Percentiles rank a stretch among this genome's conserved stretches.
Conservation (phyloP, 768 basidiomycete genomes). For the Lenzites betulinus region DNA sequence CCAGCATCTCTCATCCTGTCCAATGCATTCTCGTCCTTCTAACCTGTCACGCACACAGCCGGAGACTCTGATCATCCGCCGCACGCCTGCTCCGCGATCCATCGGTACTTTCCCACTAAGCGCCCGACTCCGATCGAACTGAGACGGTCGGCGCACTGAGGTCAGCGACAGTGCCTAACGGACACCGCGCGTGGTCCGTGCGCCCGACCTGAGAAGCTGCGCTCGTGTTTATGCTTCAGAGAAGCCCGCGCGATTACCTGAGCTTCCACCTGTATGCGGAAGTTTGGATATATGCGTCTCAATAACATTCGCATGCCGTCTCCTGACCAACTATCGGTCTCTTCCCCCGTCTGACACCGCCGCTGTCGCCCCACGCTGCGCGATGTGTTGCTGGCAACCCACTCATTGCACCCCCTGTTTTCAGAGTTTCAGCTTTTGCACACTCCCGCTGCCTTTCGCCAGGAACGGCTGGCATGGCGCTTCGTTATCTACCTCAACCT, state of each 20-base stretch:
- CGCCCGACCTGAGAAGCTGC: not conserved
- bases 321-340: slow-evolving; percentile 1
- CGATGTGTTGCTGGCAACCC: not conserved
- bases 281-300: slow-evolving; percentile 15
- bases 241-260: not conserved
- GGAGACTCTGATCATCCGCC: slow-evolving; percentile 8
- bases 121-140: slow-evolving; percentile 12
- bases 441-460: slow-evolving; percentile 72
- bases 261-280: slow-evolving; percentile 1
- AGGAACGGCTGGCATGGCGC: slow-evolving; percentile 84
- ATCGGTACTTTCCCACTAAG: slow-evolving; percentile 9
- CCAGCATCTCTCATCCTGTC: slow-evolving; percentile 8
- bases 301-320: slow-evolving; percentile 10
- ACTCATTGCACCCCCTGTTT: slow-evolving; percentile 21
- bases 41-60: slow-evolving; percentile 14
- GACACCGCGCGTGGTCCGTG: slow-evolving; percentile 5
- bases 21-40: slow-evolving; percentile 6
- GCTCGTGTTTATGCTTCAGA: not conserved
- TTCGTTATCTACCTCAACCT: slow-evolving; percentile 88
- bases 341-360: slow-evolving; percentile 4
- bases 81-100: slow-evolving; percentile 9
- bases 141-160: not conserved
- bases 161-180: not conserved
- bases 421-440: slow-evolving; percentile 85
- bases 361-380: slow-evolving; percentile 3